Evolutionary conservation across 2,329 filamentous ascomycete genomes (phyloP), one percentile per base, ranked within the genome.

Genomic region (Aspergillus tubingensis): DNA sequence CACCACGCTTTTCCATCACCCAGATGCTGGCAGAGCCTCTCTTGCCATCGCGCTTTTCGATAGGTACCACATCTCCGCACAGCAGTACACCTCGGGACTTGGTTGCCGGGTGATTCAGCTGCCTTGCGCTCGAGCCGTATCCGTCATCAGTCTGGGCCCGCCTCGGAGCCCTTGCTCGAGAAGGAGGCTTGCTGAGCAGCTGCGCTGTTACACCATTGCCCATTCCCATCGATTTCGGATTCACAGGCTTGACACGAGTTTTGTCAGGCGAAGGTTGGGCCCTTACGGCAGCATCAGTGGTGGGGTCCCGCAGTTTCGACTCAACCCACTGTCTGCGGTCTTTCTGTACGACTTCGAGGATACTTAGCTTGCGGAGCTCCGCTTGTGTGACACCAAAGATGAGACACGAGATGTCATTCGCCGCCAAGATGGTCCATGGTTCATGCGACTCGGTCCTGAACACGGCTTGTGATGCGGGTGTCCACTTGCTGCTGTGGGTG

Each of bases 311-410:
- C 47, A 99, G 82, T 76, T 93, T 97, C 63, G 89, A 87, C 72
- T 96, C 92, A 25, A 99, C 82, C 95, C 95, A 99, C 27, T 88
- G 86, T 66, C 94, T 84, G 60, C 92, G 85, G 75, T 97, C 94
- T 74, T 93, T 88, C 75, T 94, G 91, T 17, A 99, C 92, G 30
- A 99, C 92, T 73, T 98, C 93, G 60, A 99, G 78, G 59, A 99
- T 98, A 51, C 95, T 94, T 81, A 98, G 88, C 73, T 92, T 97
- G 58, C 92, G 88, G 23, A 99, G 91, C 76, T 99, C 95, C 4
- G 91, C 91, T 72, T 92, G 91, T n/a, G 93, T 96, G 8, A 99
- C 92, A n/a, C 95, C 95, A 78, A 98, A 99, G n/a, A 98, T 89
- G 47, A 99, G 82, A 76, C 95, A 99, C 17, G 95, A 95, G 52